A percentile compares a stretch with the other conserved stretches of the same genome.
These are phyloP conservation scores for Leptographium lundbergii DNA, from an alignment of 2,329 filamentous ascomycete genomes.

Conservation along the genomic window DNA sequence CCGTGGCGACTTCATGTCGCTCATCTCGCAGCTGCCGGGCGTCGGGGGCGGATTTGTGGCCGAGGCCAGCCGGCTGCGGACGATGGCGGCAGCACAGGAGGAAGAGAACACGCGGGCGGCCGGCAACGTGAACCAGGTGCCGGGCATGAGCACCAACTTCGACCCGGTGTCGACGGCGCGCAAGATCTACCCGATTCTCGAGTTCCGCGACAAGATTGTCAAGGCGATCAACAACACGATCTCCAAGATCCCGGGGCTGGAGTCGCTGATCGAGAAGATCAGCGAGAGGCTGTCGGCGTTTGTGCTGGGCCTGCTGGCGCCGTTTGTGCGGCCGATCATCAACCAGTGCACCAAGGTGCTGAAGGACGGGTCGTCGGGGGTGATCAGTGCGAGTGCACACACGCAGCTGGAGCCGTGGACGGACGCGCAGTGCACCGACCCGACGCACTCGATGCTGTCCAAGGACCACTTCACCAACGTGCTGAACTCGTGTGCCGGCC, in stretches of 20 bases:
- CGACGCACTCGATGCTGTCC: conserved; percentile 70
- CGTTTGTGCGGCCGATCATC: conserved; percentile 87
- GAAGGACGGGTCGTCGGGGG: conserved; percentile 69
- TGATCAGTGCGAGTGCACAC: conserved; percentile 55
- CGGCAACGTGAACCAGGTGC: conserved; percentile 44
- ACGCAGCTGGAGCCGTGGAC: conserved; percentile 73
- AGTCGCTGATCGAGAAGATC: conserved; percentile 84
- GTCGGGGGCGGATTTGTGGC: conserved; percentile 51
- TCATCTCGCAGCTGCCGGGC: conserved; percentile 64
- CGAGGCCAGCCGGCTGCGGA: conserved; percentile 52
- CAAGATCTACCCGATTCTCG: conserved; percentile 88
- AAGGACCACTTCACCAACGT: conserved; percentile 78
- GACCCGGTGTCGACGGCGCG: conserved; percentile 65
- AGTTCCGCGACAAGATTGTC: conserved; percentile 89
- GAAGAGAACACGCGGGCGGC: conserved; percentile 37
- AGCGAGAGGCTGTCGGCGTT: conserved; percentile 88
- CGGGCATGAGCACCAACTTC: conserved; percentile 62
- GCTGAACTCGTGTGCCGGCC: conserved; percentile 64
- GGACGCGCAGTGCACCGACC: conserved; percentile 60
- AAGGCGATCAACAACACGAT: conserved; percentile 75
- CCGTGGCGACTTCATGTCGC: conserved; percentile 49
- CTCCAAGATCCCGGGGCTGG: conserved; percentile 82
- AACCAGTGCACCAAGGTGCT: conserved; percentile 71
- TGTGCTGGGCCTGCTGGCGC: conserved; percentile 78
- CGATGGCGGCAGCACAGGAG: conserved; percentile 49